These are phyloP conservation scores for Eudorina sp. DNA, from an alignment of 139 green algal species.

Conservation along the genomic window DNA sequence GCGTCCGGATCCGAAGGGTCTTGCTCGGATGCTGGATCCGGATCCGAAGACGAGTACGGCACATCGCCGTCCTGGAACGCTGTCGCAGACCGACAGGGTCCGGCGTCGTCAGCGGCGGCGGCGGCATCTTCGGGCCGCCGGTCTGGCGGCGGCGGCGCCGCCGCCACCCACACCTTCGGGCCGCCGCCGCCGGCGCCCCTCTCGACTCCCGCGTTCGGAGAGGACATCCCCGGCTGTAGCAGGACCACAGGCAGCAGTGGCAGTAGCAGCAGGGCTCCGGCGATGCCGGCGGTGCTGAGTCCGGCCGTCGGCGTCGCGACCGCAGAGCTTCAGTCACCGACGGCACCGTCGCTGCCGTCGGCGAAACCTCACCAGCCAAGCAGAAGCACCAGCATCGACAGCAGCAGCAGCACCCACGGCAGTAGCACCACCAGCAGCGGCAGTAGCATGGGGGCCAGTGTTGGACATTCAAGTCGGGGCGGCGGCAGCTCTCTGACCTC, in stretches of 20 bases:
- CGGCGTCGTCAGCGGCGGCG: neutral
- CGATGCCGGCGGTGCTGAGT: neutral
- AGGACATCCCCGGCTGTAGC: neutral
- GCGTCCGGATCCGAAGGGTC: neutral
- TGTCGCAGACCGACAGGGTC: neutral
- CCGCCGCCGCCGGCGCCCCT: neutral
- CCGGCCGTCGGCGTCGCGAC: neutral
- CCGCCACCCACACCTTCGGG: neutral
- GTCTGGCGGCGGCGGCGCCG: neutral
- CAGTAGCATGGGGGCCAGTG: neutral
- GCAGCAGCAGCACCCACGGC: neutral
- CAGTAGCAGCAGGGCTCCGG: neutral
- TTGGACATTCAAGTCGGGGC: no score
- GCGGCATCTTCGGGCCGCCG: neutral
- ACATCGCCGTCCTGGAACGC: neutral
- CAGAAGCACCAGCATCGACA: neutral
- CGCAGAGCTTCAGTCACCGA: neutral
- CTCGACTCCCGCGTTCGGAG: conserved; percentile 1
- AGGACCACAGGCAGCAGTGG: neutral
- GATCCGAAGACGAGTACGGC: neutral
- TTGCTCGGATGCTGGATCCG: neutral
- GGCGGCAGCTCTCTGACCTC: neutral
- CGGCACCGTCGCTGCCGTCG: neutral
- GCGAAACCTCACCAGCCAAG: neutral
- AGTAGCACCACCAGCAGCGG: neutral